phyloP scores from a whole-genome alignment of 768 basidiomycete genomes.

The Calocybe indica region DNA sequence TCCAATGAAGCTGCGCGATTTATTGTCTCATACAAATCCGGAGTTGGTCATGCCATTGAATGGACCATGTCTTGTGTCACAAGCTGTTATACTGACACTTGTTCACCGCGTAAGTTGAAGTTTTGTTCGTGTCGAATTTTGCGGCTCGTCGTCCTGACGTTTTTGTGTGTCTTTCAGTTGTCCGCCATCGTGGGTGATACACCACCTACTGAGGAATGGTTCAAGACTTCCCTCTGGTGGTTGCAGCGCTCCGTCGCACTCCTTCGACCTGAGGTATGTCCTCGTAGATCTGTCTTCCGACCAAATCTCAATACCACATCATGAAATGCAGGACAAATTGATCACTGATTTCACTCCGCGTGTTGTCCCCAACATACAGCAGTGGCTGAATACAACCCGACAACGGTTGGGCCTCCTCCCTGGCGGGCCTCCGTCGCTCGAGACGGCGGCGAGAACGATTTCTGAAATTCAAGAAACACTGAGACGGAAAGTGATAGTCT shows the following conservation, averaged over 20 bases:
- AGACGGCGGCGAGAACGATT: constrained; percentile 58
- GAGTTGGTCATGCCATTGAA: constrained; percentile 77
- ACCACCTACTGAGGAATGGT: constrained; percentile 70
- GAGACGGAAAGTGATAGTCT: constrained; percentile 34
- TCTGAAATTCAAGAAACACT: constrained; percentile 74
- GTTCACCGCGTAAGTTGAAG: constrained; percentile 64
- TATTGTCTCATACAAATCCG: constrained; percentile 69
- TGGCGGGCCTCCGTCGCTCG: constrained; percentile 59
- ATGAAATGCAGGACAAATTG: constrained; percentile 54
- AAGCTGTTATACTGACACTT: constrained; percentile 79
- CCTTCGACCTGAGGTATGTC: constrained; percentile 65
- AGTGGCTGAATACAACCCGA: constrained; percentile 71
- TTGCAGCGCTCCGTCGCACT: constrained; percentile 67
- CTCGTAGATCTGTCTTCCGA: background rate
- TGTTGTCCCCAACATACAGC: constrained; percentile 75
- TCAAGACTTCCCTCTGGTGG: constrained; percentile 86
- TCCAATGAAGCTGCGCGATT: constrained; percentile 62
- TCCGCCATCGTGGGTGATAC: constrained; percentile 71
- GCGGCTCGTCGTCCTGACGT: background rate
- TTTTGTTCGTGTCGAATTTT: background rate
- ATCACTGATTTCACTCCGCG: constrained; percentile 79
- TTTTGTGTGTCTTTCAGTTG: constrained; percentile 38
- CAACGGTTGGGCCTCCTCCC: constrained; percentile 76
- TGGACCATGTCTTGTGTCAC: constrained; percentile 65
- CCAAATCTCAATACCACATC: constrained; percentile 4